Evolutionary conservation across 2,329 filamentous ascomycete species (phyloP).

Genomic region (Pezicula carpinea): DNA sequence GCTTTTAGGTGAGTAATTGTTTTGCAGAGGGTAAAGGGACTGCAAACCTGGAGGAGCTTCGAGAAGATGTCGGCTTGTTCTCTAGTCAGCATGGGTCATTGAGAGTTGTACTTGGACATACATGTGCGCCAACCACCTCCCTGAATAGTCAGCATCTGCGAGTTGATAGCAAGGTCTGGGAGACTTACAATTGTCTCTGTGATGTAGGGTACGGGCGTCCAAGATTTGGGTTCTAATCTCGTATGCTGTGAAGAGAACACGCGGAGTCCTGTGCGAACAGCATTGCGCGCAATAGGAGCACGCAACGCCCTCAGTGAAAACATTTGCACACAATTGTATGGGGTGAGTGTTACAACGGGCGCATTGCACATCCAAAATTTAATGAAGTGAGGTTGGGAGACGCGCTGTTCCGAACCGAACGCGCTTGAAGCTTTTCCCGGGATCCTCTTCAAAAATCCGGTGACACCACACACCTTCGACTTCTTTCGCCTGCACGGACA

Average conservation of each 20-base stretch:
- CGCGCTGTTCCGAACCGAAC: constrained; percentile 14
- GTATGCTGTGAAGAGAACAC: constrained; percentile 20
- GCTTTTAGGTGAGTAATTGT: not conserved
- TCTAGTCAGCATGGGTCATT: constrained; percentile 22
- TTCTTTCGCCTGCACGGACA: constrained; percentile 2
- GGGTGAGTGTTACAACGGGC: not conserved
- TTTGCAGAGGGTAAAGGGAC: not conserved
- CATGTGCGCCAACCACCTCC: constrained; percentile 74
- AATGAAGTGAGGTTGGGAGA: constrained; percentile 6
- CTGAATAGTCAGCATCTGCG: constrained; percentile 39
- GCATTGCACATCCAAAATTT: not conserved
- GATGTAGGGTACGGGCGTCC: constrained; percentile 46
- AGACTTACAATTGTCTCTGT: constrained; percentile 51
- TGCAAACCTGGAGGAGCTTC: constrained; percentile 64
- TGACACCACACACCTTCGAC: constrained; percentile 1
- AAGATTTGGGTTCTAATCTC: constrained; percentile 25
- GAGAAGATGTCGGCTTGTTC: constrained; percentile 73
- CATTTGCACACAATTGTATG: constrained; percentile 14
- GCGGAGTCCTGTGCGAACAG: constrained; percentile 13
- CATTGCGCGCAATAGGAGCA: constrained; percentile 17
- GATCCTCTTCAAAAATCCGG: constrained; percentile 1
- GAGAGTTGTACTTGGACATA: constrained; percentile 37
- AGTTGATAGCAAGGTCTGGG: constrained; percentile 15
- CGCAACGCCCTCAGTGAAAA: constrained; percentile 21
- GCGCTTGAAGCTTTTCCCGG: constrained; percentile 7